Conservation (phyloP, 306 rosid genomes). For the Gastrolobium villosum region DNA sequence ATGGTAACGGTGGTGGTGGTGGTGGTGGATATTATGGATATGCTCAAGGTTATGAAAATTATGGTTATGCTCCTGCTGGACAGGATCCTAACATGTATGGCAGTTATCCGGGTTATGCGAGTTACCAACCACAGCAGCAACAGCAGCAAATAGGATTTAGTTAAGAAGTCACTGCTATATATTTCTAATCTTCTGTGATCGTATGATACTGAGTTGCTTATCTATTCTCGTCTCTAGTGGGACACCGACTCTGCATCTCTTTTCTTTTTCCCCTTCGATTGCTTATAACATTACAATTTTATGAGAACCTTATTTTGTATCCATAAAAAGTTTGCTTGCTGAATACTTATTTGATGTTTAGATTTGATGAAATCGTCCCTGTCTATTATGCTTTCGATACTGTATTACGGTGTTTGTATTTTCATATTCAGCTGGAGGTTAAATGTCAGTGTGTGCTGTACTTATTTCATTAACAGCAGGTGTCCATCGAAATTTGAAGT, state of each 20-base stretch:
- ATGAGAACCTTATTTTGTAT: constrained; percentile 37
- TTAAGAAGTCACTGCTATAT: constrained; percentile 40
- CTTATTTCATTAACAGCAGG: no score
- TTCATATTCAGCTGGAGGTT: not conserved
- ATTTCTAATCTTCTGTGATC: constrained; percentile 41
- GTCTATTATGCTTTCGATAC: not conserved
- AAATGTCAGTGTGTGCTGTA: not conserved
- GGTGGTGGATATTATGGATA: constrained; percentile 83
- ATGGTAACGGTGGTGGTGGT: constrained; percentile 50
- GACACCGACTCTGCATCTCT: not conserved
- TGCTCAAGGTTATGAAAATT: constrained; percentile 77
- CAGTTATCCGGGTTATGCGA: constrained; percentile 77
- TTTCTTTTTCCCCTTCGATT: constrained; percentile 1
- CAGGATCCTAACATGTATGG: constrained; percentile 92
- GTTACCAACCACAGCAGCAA: constrained; percentile 84
- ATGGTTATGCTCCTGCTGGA: constrained; percentile 78
- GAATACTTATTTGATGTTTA: constrained; percentile 36
- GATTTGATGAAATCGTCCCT: constrained; percentile 1
- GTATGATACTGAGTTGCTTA: constrained; percentile 35
- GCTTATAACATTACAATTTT: constrained; percentile 41
- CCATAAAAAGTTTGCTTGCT: constrained; percentile 37
- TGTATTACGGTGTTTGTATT: not conserved
- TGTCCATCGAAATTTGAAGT: no score
- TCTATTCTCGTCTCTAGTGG: constrained; percentile 11
- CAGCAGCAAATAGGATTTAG: constrained; percentile 88